These are phyloP conservation scores for Metarhizium sp. DNA, from an alignment of 2,329 filamentous ascomycete genomes.

Conservation along the genomic window DNA sequence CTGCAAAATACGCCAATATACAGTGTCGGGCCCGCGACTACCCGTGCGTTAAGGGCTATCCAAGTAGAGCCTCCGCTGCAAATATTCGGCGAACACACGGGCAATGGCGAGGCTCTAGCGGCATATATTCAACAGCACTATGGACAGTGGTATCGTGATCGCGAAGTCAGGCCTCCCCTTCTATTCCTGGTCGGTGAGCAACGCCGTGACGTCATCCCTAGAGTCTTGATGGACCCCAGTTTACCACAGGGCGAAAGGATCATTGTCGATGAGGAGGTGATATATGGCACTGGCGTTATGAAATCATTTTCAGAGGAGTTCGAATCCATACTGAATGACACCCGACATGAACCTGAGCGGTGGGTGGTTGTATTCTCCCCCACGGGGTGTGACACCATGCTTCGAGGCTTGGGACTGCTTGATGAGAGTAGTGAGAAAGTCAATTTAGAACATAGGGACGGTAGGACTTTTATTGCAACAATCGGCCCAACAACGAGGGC, in stretches of 20 bases:
- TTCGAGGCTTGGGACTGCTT: conserved; percentile 42
- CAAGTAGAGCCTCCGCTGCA: conserved; percentile 39
- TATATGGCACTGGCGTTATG: conserved; percentile 84
- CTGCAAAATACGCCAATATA: conserved; percentile 56
- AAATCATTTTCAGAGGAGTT: conserved; percentile 67
- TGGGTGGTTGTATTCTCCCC: conserved; percentile 74
- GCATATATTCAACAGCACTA: conserved; percentile 74
- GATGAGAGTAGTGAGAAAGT: conserved; percentile 35
- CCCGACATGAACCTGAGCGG: conserved; percentile 30
- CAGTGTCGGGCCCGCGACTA: conserved; percentile 73
- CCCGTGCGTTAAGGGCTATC: conserved; percentile 57
- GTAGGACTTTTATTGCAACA: conserved; percentile 61
- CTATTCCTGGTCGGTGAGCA: conserved; percentile 89
- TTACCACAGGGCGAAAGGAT: conserved; percentile 46
- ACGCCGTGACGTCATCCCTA: conserved; percentile 81
- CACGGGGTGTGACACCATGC: conserved; percentile 52
- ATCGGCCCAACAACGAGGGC: conserved; percentile 90
- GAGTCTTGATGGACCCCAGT: conserved; percentile 53
- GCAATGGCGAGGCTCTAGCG: conserved; percentile 75
- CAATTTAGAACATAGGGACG: conserved; percentile 17
- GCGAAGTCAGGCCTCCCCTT: conserved; percentile 47
- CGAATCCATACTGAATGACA: conserved; percentile 34
- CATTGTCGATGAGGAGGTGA: conserved; percentile 65
- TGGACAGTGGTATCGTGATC: conserved; percentile 36
- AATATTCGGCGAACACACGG: conserved; percentile 71